Conservation (phyloP, 1,284 basidiomycete species). For the Peniophora sp. region DNA sequence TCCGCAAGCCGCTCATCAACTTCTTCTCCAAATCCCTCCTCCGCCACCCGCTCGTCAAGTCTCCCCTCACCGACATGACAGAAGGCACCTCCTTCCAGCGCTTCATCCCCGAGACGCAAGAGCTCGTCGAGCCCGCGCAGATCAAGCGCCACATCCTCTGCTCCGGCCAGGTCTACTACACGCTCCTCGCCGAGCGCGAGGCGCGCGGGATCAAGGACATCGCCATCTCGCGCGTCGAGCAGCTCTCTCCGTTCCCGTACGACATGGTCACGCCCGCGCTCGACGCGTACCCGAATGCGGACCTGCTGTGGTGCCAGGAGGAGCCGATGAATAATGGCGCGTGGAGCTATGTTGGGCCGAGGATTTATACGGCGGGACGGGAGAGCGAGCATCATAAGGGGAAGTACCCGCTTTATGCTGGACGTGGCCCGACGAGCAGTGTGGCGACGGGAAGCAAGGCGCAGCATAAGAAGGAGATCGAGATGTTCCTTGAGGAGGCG, state of each 20-base stretch:
- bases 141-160: slow-evolving; percentile 91
- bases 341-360: slow-evolving; percentile 89
- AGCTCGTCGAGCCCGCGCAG: slow-evolving; percentile 75
- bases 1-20: slow-evolving; percentile 89
- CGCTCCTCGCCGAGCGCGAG: slow-evolving; percentile 84
- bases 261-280: slow-evolving; percentile 86
- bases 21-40: slow-evolving; percentile 97
- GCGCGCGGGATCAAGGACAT: slow-evolving; percentile 86
- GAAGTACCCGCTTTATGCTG: slow-evolving; percentile 83
- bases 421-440: slow-evolving; percentile 81
- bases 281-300: slow-evolving; percentile 94
- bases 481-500: slow-evolving; percentile 57
- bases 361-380: slow-evolving; percentile 76
- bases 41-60: slow-evolving; percentile 89
- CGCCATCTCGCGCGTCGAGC: slow-evolving; percentile 91
- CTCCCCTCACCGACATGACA: slow-evolving; percentile 80
- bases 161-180: slow-evolving; percentile 90
- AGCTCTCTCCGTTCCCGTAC: slow-evolving; percentile 94
- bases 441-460: slow-evolving; percentile 89
- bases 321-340: slow-evolving; percentile 92
- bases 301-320: slow-evolving; percentile 88
- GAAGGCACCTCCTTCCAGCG: slow-evolving; percentile 89
- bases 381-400: slow-evolving; percentile 87
- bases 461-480: slow-evolving; percentile 82
- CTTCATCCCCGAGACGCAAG: slow-evolving; percentile 72